Percentiles rank a stretch among this genome's conserved stretches.
These are phyloP conservation scores for Talaromyces sp. DNA, from an alignment of 2,329 filamentous ascomycete species.

Conservation along the genomic window DNA sequence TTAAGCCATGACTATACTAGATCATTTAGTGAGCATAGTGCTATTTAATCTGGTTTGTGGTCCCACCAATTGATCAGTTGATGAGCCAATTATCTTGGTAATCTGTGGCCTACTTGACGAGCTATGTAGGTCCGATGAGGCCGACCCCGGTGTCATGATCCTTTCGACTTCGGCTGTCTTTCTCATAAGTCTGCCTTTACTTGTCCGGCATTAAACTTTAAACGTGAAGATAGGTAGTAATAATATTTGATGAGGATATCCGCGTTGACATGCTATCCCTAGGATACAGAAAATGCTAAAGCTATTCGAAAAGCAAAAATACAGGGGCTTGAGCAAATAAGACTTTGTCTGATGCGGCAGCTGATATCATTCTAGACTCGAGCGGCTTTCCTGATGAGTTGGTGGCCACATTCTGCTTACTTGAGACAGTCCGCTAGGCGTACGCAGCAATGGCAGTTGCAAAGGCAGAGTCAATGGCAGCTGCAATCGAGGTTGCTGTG, in stretches of 20 bases:
- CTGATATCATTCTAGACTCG: neutral
- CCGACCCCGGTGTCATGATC: neutral
- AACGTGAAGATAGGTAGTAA: too few relatives aligned
- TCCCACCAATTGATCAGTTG: neutral
- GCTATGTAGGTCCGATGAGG: neutral
- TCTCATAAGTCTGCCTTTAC: too few relatives aligned
- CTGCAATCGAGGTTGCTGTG: conserved; percentile 6
- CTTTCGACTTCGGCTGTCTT: neutral
- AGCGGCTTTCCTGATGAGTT: neutral
- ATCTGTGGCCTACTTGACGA: neutral
- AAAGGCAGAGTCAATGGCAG: neutral
- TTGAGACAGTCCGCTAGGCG: neutral
- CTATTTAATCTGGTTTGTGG: too few relatives aligned
- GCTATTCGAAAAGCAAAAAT: neutral
- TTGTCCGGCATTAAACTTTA: too few relatives aligned
- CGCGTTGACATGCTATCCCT: neutral
- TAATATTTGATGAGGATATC: neutral
- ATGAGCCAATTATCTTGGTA: neutral
- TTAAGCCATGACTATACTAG: too few relatives aligned
- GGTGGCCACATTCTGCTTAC: neutral
- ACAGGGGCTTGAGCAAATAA: neutral
- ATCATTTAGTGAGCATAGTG: too few relatives aligned
- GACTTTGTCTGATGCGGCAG: neutral
- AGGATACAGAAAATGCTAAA: neutral
- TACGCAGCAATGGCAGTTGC: conserved; percentile 8